A percentile compares a stretch with the other conserved stretches of the same genome.
Conservation (phyloP, 1,284 basidiomycete genomes). For the Trametes hirsuta region DNA sequence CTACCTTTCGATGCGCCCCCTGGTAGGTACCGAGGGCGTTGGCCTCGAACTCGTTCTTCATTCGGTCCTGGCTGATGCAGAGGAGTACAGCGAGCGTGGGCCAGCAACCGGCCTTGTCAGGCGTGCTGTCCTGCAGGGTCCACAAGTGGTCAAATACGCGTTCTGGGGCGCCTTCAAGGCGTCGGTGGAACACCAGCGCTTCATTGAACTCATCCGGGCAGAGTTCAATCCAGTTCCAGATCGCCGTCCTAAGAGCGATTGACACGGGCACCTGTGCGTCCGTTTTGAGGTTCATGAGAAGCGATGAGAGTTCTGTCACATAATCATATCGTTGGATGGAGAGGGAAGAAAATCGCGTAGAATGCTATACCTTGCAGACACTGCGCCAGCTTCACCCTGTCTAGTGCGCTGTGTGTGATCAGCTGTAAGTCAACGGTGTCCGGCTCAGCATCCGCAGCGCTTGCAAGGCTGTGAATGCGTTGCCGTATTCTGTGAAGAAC, state of each 20-base stretch:
- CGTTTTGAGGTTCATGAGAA: slow-evolving; percentile 83
- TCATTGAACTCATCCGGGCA: slow-evolving; percentile 84
- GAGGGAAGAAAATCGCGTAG: slow-evolving; percentile 8
- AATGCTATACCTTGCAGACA: slow-evolving; percentile 61
- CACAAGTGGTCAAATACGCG: slow-evolving; percentile 81
- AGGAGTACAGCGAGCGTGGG: slow-evolving; percentile 81
- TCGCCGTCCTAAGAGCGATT: slow-evolving; percentile 73
- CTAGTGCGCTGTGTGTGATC: slow-evolving; percentile 73
- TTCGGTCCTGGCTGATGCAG: slow-evolving; percentile 78
- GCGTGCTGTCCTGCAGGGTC: slow-evolving; percentile 54
- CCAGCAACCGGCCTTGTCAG: slow-evolving; percentile 68
- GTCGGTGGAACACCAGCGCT: slow-evolving; percentile 63
- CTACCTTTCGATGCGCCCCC: slow-evolving; percentile 35
- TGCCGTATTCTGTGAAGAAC: slow-evolving; percentile 76
- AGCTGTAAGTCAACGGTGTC: slow-evolving; percentile 79
- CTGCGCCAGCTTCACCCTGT: slow-evolving; percentile 63
- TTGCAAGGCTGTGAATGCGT: slow-evolving; percentile 71
- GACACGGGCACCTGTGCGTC: slow-evolving; percentile 79
- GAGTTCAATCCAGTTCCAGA: slow-evolving; percentile 93
- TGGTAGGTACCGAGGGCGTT: slow-evolving; percentile 34
- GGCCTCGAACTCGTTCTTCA: slow-evolving; percentile 57
- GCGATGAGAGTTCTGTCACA: slow-evolving; percentile 72
- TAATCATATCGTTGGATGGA: background rate
- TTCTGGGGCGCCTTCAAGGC: slow-evolving; percentile 81
- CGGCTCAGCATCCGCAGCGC: slow-evolving; percentile 52